Evolutionary conservation across 202 grass and related monocot genomes (phyloP).

Genomic region (Panicum virgatum): DNA sequence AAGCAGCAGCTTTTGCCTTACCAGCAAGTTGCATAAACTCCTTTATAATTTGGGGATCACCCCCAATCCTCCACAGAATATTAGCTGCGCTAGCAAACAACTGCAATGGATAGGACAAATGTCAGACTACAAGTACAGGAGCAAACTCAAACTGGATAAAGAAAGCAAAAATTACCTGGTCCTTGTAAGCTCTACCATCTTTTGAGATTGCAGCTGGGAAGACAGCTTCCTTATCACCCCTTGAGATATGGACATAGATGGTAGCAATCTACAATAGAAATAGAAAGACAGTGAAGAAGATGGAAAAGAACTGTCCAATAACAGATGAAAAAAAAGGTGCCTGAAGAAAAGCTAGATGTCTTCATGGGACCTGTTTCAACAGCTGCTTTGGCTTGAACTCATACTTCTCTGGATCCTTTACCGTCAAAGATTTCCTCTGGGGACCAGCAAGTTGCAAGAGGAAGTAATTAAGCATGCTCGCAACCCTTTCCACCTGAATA

Average conservation of each 20-base stretch:
- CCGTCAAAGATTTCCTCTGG: conserved; percentile 86
- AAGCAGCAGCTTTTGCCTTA: conserved; percentile 79
- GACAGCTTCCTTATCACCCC: conserved; percentile 78
- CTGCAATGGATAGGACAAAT: conserved; percentile 50
- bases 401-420: conserved; percentile 98
- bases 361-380: conserved; percentile 74
- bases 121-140: conserved; percentile 39
- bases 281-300: conserved; percentile 24
- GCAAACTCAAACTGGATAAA: conserved; percentile 15
- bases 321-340: conserved; percentile 13
- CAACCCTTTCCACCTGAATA: conserved; percentile 88
- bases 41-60: conserved; percentile 67
- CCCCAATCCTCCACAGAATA: conserved; percentile 94
- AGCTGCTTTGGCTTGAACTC: conserved; percentile 93
- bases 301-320: background rate
- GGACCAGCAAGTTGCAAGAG: conserved; percentile 96
- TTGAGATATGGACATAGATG: conserved; percentile 97
- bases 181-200: conserved; percentile 87
- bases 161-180: conserved; percentile 57
- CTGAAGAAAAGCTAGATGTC: conserved; percentile 9
- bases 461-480: conserved; percentile 97
- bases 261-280: conserved; percentile 71
- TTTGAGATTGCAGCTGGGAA: conserved; percentile 92
- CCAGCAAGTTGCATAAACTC: conserved; percentile 71
- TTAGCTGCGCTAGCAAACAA: conserved; percentile 74